Percentiles rank a stretch among this genome's conserved stretches.
phyloP scores from a whole-genome alignment of 73 alveolate genomes.

The Halteria grandinella region DNA sequence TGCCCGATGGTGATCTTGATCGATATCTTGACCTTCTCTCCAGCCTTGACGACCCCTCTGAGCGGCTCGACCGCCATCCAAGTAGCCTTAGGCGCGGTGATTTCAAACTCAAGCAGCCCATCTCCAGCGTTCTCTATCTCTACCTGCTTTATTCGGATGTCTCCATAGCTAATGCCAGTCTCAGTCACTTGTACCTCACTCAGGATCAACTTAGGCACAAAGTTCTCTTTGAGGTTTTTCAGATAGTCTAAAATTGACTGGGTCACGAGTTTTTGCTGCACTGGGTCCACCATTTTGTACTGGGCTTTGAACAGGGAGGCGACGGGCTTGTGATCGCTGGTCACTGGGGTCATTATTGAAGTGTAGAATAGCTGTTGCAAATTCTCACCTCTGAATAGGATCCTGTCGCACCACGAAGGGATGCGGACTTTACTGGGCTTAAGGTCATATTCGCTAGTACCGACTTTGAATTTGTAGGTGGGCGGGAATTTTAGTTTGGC shows the following conservation, averaged over 20 bases:
- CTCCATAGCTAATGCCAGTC: slow-evolving; percentile 38
- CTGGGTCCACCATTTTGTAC: slow-evolving; percentile 17
- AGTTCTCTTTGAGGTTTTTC: slow-evolving; percentile 39
- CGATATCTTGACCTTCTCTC: slow-evolving; percentile 26
- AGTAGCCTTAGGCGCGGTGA: not conserved
- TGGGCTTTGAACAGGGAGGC: slow-evolving; percentile 31
- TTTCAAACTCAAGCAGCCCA: slow-evolving; percentile 38
- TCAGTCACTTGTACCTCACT: not conserved
- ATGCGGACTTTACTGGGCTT: slow-evolving; percentile 73
- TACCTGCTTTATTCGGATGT: not conserved
- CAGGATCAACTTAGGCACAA: slow-evolving; percentile 24
- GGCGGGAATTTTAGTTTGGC: slow-evolving; percentile 88
- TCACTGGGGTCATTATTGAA: slow-evolving; percentile 55
- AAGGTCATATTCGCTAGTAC: slow-evolving; percentile 68
- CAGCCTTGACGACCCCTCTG: slow-evolving; percentile 46
- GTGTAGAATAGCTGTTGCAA: slow-evolving; percentile 71
- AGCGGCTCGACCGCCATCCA: slow-evolving; percentile 34
- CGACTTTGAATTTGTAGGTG: slow-evolving; percentile 76
- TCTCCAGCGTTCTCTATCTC: slow-evolving; percentile 38
- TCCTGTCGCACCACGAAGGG: slow-evolving; percentile 94
- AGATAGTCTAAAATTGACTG: slow-evolving; percentile 17
- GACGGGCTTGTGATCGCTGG: slow-evolving; percentile 92
- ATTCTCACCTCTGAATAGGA: slow-evolving; percentile 70
- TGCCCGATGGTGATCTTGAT: slow-evolving; percentile 6
- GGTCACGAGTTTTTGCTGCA: slow-evolving; percentile 25